Conservation (phyloP, 768 basidiomycete genomes). For the Boletus rufocinnamomeus region DNA sequence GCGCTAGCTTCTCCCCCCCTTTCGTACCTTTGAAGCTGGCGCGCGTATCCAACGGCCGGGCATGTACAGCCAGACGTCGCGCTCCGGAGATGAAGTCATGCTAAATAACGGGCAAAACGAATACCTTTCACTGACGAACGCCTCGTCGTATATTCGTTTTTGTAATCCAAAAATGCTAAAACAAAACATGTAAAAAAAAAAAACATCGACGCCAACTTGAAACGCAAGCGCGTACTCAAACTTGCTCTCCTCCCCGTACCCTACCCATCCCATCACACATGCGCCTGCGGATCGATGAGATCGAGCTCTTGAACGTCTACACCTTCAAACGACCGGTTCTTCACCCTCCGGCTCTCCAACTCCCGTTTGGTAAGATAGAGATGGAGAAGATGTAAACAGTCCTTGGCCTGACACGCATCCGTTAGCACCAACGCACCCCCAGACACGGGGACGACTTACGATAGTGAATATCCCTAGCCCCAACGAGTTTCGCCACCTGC, state of each 20-base stretch:
- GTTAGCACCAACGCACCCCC: neutral
- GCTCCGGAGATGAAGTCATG: no score
- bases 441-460: constrained; percentile 22
- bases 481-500: constrained; percentile 65
- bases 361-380: constrained; percentile 72
- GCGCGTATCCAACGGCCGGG: no score
- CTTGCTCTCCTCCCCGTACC: neutral
- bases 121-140: no score
- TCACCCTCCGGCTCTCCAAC: constrained; percentile 65
- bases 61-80: no score
- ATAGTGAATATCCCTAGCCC: constrained; percentile 69
- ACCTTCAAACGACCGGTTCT: constrained; percentile 70
- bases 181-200: neutral
- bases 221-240: neutral
- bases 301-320: constrained; percentile 70
- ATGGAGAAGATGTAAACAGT: constrained; percentile 66
- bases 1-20: no score
- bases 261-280: constrained; percentile 18
- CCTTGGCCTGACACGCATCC: constrained; percentile 52
- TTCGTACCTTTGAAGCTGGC: no score
- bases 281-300: constrained; percentile 45
- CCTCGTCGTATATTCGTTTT: neutral
- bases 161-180: neutral
- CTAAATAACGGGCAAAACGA: no score
- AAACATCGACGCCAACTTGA: neutral